Conservation (phyloP, 352 stramenopile genomes). For the Phytopythium kandeliae region DNA sequence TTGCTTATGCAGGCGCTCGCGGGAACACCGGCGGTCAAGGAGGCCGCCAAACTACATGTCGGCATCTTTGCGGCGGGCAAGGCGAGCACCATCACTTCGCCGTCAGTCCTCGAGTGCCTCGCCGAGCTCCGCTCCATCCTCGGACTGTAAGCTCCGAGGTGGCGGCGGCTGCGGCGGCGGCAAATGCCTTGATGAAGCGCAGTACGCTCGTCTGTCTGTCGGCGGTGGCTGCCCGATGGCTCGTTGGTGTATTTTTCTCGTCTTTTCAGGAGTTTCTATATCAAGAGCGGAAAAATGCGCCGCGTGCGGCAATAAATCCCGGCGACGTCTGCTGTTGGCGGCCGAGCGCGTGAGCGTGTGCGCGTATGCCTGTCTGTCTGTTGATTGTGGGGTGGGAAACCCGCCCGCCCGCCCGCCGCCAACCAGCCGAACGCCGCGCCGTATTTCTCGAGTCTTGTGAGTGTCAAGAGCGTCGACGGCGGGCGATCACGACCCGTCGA, state of each 20-base stretch:
- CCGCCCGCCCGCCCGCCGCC: too few species aligned
- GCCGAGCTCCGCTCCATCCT: slow-evolving; percentile 43
- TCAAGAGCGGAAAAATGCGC: slow-evolving; percentile 7
- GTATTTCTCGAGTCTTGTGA: too few species aligned
- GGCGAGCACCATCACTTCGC: slow-evolving; percentile 27
- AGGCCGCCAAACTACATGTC: slow-evolving; percentile 40
- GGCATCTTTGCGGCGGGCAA: slow-evolving; percentile 54
- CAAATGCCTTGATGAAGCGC: too few species aligned
- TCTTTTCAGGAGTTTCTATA: slow-evolving; percentile 6
- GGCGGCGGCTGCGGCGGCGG: too few species aligned
- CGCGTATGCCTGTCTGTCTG: neutral
- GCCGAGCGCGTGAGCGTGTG: neutral
- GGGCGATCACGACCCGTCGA: slow-evolving; percentile 34
- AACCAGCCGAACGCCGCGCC: too few species aligned
- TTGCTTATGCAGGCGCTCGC: slow-evolving; percentile 25
- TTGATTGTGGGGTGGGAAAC: neutral
- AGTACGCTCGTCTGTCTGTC: neutral
- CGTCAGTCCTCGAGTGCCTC: slow-evolving; percentile 46
- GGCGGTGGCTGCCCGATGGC: neutral
- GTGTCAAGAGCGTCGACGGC: neutral
- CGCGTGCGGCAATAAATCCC: neutral
- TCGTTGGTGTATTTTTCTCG: slow-evolving; percentile 4
- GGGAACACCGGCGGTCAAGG: slow-evolving; percentile 33
- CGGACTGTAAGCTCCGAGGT: too few species aligned
- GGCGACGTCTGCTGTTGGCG: neutral